Base-by-base conservation (phyloP, 2,329 filamentous ascomycete genomes). In the Alternaria sp. region DNA sequence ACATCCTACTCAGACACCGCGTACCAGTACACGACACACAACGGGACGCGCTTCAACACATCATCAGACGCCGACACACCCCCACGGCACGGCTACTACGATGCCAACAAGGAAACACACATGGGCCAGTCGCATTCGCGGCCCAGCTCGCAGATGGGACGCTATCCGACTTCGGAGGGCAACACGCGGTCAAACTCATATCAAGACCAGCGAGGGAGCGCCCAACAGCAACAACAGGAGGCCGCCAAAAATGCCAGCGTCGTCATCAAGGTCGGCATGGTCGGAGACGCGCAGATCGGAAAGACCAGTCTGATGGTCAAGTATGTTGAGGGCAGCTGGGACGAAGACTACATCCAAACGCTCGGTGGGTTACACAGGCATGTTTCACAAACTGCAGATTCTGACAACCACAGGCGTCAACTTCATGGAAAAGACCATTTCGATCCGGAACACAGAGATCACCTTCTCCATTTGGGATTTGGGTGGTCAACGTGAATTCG, bases 401-500 rank as follows among this genome's bases (percentile, higher is more conserved):
- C 71, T 76, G 26, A 76, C 70, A 28, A 23, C 13, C 12, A n/a
- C 72, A 91, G 89, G 96, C 71, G 96, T 99, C 82, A 99, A 99
- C 82, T 99, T 99, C 82, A 99, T 99, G 96, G 96, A 99, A 81
- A 99, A 99, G 87, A 99, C 96, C 36, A 99, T 99, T 78, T 97
- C 93, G 67, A 99, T 99, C 81, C 92, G 96, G 66, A 99, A 99
- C 82, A 99, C 96, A 15, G 96, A 99, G 82, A 99, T 99, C 81
- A 99, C 96, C 46, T 99, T 99, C 83, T 97, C 93, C 65, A 99
- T 99, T 78, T 99, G 96, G 96, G 96, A 99, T 85, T 83, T 99
- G 59, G 96, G 96, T 73, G 96, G 96, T 69, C 96, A 99, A 84
- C 91, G 96, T 77, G 96, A 99, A 83, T 99, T 99, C 77, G 96